A percentile compares a stretch with the other conserved stretches of the same genome.
Conservation (phyloP, 225 moss, liverwort and hornwort species). For the Takakia lepidozioides region DNA sequence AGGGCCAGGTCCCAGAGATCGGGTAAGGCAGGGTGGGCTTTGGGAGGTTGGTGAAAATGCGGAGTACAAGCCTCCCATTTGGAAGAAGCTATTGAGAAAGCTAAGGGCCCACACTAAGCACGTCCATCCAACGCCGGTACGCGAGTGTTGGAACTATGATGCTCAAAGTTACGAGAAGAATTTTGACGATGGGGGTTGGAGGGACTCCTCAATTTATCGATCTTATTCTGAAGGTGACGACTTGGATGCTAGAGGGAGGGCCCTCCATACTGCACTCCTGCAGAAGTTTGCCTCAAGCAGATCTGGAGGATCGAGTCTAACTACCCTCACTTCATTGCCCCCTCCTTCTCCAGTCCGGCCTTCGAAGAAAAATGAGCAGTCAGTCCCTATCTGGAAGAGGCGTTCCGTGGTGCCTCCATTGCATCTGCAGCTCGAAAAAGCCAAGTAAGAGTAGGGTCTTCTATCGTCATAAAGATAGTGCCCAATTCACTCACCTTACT, state of each 20-base stretch:
- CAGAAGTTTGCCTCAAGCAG: constrained; percentile 27
- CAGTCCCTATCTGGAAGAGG: too few species aligned
- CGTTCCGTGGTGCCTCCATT: too few species aligned
- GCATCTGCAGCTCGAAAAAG: too few species aligned
- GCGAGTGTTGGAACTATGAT: constrained; percentile 45
- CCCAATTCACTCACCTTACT: too few species aligned
- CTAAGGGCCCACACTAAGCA: constrained; percentile 36
- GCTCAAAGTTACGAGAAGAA: constrained; percentile 52
- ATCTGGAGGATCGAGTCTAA: too few species aligned
- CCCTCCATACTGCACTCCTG: constrained; percentile 27
- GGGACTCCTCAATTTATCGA: constrained; percentile 9
- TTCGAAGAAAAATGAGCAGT: too few species aligned
- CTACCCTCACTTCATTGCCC: too few species aligned
- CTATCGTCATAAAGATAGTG: too few species aligned
- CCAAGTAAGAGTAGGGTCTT: too few species aligned
- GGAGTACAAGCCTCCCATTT: constrained; percentile 50
- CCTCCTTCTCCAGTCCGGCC: too few species aligned
- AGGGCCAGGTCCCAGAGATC: constrained; percentile 4
- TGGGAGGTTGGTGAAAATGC: constrained; percentile 20
- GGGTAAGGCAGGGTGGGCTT: constrained; percentile 38
- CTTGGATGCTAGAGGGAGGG: constrained; percentile 27
- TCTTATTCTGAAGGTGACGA: constrained; percentile 6
- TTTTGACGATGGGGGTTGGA: constrained; percentile 44
- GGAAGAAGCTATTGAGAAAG: constrained; percentile 52
- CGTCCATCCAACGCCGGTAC: constrained; percentile 12